A percentile compares a stretch with the other conserved stretches of the same genome.
These are phyloP conservation scores for Ceratocystis lukuohia DNA, from an alignment of 2,329 filamentous ascomycete species.

Conservation along the genomic window DNA sequence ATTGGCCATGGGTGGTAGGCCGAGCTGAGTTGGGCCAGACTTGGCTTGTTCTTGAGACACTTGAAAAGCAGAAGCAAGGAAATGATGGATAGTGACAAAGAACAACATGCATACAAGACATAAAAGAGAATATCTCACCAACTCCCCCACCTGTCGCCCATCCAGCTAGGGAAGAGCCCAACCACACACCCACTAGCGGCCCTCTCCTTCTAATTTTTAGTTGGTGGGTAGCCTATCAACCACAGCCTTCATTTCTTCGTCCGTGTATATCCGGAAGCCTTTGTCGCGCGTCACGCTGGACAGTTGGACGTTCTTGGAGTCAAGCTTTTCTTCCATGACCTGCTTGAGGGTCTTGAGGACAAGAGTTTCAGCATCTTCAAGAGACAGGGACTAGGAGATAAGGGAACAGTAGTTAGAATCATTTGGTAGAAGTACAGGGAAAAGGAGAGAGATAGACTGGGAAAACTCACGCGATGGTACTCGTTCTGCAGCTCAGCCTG, in stretches of 20 bases:
- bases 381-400: conserved; percentile 59
- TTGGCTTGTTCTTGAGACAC: neutral
- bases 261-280: conserved; percentile 96
- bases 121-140: neutral
- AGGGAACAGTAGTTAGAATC: neutral
- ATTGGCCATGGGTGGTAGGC: too few species aligned
- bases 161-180: too few species aligned
- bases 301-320: conserved; percentile 95
- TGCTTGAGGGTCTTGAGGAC: conserved; percentile 98
- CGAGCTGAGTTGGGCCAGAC: too few species aligned
- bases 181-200: too few species aligned
- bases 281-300: conserved; percentile 96
- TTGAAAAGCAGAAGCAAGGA: neutral
- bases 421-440: neutral
- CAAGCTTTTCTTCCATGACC: conserved; percentile 99
- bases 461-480: conserved; percentile 64
- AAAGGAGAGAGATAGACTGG: neutral
- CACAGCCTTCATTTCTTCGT: conserved; percentile 90
- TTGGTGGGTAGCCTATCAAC: conserved; percentile 69
- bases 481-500: conserved; percentile 97
- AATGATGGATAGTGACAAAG: neutral
- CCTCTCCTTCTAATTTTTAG: conserved; percentile 26
- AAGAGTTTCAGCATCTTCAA: conserved; percentile 83
- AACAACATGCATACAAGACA: neutral
- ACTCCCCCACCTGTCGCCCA: too few species aligned